These are phyloP conservation scores for Erucastrum elatum DNA, from an alignment of 345 rosid species.

Conservation along the genomic window DNA sequence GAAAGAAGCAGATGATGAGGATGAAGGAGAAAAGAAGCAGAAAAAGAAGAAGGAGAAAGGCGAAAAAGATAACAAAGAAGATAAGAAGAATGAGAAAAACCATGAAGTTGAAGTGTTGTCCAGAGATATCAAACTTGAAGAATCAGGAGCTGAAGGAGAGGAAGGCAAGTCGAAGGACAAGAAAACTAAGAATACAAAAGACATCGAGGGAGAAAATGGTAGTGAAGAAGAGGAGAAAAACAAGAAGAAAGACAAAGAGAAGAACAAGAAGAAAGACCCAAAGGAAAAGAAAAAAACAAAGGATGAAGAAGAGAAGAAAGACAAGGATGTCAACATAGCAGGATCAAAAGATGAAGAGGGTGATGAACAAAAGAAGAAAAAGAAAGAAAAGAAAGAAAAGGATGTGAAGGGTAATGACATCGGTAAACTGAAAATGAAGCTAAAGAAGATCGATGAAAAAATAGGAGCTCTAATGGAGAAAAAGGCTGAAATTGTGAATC, in stretches of 20 bases:
- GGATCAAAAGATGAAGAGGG: slow-evolving; percentile 35
- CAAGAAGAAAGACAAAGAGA: slow-evolving; percentile 7
- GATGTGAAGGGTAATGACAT: slow-evolving; percentile 47
- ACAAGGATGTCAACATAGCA: slow-evolving; percentile 4
- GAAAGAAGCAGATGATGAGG: slow-evolving; percentile 7
- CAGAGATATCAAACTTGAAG: slow-evolving; percentile 17
- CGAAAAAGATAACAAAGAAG: neutral
- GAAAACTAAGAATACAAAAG: neutral
- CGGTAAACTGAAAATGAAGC: slow-evolving; percentile 50
- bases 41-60: neutral
- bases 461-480: slow-evolving; percentile 51
- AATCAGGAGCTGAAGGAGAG: neutral
- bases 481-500: slow-evolving; percentile 52
- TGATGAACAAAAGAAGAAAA: slow-evolving; percentile 29
- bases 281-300: slow-evolving; percentile 4
- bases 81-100: slow-evolving; percentile 19
- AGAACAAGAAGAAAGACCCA: slow-evolving; percentile 15
- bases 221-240: neutral
- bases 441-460: slow-evolving; percentile 61
- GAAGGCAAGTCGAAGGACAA: neutral
- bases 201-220: neutral
- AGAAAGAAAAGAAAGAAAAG: slow-evolving; percentile 43
- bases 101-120: slow-evolving; percentile 16
- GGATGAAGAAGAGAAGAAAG: slow-evolving; percentile 28
- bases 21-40: slow-evolving; percentile 13